Evolutionary conservation across 345 rosid species (phyloP), one percentile per base, ranked within the genome.

Genomic region (Odontarrhena argentea): DNA sequence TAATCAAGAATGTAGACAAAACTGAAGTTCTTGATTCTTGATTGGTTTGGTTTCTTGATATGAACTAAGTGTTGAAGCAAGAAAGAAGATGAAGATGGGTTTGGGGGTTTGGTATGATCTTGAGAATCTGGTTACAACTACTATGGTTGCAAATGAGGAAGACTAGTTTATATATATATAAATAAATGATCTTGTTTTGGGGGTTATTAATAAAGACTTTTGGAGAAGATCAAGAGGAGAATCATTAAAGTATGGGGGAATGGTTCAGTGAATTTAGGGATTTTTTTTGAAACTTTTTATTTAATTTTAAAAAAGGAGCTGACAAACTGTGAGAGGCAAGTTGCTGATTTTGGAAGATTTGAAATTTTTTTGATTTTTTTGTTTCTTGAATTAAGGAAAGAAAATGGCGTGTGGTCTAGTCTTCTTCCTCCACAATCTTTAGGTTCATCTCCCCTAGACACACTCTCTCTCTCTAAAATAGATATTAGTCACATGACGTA

Each of bases 401-500:
- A 47, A 22, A 12, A 50, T 32, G 42, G 13, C 67, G 67, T 59
- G 76, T 73, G 71, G 70, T 60, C 40, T 57, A 49, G 65, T 65
- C 66, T 58, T 28, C 55, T 58, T 28, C 55, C 55, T 60, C 63
- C 72, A 67, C 73, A 65, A 49, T 58, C 58, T 44, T 63, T 12
- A 36, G 79, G 72, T 76, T 76, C 79, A 38, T 70, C 79, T 57
- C 79, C 75, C 75, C 79, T 76, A 55, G 79, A 58, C 79, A 26
- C 2, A 5, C 8, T 14, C 3, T 66, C 34, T 52, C 48, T 52
- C 50, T 38, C 7, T 18, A 18, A 18, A 18, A 18, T 18, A 18
- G 22, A 18, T 18, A 18, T 18, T 0, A 32, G 7, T 28, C 6
- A 32, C 57, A 56, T 65, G 76, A 73, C 61, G 66, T 71, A 73